Conservation (phyloP, 208 protist genomes). For the Angomonas desouzai region DNA sequence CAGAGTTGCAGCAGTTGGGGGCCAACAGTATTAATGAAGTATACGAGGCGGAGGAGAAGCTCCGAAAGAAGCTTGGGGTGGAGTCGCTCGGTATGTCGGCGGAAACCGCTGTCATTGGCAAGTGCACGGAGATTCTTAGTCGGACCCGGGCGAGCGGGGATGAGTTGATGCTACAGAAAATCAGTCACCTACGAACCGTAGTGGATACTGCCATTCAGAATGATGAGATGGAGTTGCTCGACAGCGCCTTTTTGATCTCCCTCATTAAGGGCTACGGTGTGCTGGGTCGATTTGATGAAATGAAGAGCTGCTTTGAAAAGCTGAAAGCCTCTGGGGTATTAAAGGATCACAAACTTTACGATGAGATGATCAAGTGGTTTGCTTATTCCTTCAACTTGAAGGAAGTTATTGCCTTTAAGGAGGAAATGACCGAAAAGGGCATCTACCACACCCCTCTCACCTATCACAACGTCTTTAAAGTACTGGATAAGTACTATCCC, state of each 20-base stretch:
- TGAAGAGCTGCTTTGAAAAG: conserved; percentile 65
- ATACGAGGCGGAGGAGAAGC: conserved; percentile 47
- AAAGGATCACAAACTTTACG: conserved; percentile 76
- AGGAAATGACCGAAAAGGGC: conserved; percentile 73
- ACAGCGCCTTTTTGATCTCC: conserved; percentile 47
- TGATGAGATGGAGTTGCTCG: conserved; percentile 67
- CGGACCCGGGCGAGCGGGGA: conserved; percentile 49
- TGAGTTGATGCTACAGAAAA: conserved; percentile 74
- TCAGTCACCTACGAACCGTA: conserved; percentile 60
- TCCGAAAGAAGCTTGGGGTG: conserved; percentile 45
- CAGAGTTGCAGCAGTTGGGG: conserved; percentile 9
- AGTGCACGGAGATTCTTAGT: conserved; percentile 68
- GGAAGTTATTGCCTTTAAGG: conserved; percentile 85
- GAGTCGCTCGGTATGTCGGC: conserved; percentile 50
- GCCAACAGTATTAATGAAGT: conserved; percentile 40
- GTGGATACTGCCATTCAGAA: conserved; percentile 51
- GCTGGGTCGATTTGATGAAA: conserved; percentile 68
- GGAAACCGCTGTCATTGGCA: conserved; percentile 70
- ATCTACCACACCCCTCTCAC: conserved; percentile 80
- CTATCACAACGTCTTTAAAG: conserved; percentile 82
- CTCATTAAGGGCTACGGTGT: conserved; percentile 84
- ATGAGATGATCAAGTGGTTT: conserved; percentile 90
- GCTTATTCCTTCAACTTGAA: conserved; percentile 79
- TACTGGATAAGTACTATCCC: conserved; percentile 87
- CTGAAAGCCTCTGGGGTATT: conserved; percentile 41